Base-by-base conservation (phyloP, 768 basidiomycete genomes). In the Amanita subjunquillea region DNA sequence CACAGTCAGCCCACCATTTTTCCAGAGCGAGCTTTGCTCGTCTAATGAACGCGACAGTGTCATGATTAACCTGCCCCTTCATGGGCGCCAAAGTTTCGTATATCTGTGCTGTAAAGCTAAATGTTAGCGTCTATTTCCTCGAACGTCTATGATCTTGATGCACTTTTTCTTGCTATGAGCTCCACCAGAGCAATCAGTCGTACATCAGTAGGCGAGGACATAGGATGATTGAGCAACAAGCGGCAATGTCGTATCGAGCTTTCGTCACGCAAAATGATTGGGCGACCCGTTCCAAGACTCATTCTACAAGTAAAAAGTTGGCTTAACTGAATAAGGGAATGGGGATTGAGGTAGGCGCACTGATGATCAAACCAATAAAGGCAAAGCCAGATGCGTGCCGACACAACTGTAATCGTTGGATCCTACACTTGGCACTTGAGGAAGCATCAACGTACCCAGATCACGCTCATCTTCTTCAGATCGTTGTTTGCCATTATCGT, bases 331-430 rank as follows among this genome's bases (percentile, higher is more conserved):
- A 30, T 37, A 13, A 49, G 38, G 50, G 49, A 58, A 41, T 46
- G 45, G 25, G 25, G 37, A 34, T 43, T 43, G 32, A 51, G 41
- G 22, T 50, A 51, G 29, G 73, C 85, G 56, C 60, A 91, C 90
- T 93, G 88, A 69, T 93, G 92, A 70, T 95, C 93, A 61, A 95
- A 91, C 89, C 91, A 91, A 65, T 94, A 95, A 40, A 95, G 76
- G 63, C 91, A 93, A 54, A 94, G 72, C 92, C 92, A 96, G 56
- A 94, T 91, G 48, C 93, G 78, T 2, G 91, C 90, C 55, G 91
- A 93, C 6, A 95, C 85, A 43, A 95, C 89, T 90, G 62, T 22
- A 53, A 54, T 54, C 52, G 48, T 53, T 34, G 48, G 34, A 47
- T 37, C 58, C 47, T 27, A 47, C 52, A 52, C 27, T 38, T 29